Base-by-base conservation (phyloP, 1,139 yeast genomes). In the Geotrichum phurueaensis region DNA sequence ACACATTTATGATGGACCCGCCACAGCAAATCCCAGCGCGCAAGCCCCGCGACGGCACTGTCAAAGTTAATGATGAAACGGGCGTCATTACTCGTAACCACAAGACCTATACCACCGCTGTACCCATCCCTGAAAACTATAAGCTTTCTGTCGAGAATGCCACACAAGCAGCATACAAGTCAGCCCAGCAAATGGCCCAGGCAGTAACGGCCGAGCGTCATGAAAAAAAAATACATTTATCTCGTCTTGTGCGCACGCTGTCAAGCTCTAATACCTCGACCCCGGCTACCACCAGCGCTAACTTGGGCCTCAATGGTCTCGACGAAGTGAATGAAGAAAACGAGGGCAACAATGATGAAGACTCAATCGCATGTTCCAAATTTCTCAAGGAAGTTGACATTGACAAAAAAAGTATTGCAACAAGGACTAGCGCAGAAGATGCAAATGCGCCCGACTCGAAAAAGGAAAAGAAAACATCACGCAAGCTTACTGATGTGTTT, bases 1-100 rank as follows among this genome's bases (percentile, higher is more conserved):
- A 87, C 64, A 81, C 84, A 63, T 79, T 90, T 57, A 75, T 79
- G 0, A 79, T 78, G 64, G 97, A 92, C 72, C 98, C 98, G 1
- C 97, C 96, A 49, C 98, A 92, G 70, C 97, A 91, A 72, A 88
- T 92, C 63, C 98, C 98, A 0, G 87, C 96, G 0, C 78, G 96
- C 66, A 81, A 86, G 63, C 97, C 97, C 1, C 81, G 82, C 65
- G 81, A 81, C 65, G 97, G 97, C 2, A 86, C 89, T 69, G 92
- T 91, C 7, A 71, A 87, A 48, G 83, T 90, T 68, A 65, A 60
- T 23, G 60, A 69, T 6, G 67, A 64, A 29, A 78, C 77, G 25
- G 73, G 72, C 43, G 66, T 74, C 61, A 56, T 64, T 12, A 53
- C 39, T n/a, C 18, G 31, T 22, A 33, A 33, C 60, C 65, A 69